Evolutionary conservation across 192 early-diverging fungal genomes (phyloP).

Genomic region (Neocallimastix lanati): DNA sequence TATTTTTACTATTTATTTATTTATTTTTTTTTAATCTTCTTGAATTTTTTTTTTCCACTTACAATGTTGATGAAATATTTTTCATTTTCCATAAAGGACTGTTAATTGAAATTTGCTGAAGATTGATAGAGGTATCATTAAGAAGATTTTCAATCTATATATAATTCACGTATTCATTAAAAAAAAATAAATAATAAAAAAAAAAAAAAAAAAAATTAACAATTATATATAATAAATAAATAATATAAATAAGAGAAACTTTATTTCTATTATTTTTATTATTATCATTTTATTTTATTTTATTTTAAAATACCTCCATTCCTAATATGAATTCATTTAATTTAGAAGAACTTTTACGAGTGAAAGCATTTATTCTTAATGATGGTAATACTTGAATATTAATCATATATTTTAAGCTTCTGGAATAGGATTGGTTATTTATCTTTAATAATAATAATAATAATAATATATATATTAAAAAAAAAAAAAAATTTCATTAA

Average conservation of each 20-base stretch:
- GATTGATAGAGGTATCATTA: slow-evolving; percentile 27
- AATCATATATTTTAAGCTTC: slow-evolving; percentile 43
- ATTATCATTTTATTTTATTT: too few species aligned
- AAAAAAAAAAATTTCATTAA: too few species aligned
- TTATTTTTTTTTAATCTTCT: too few species aligned
- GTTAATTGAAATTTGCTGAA: slow-evolving; percentile 47
- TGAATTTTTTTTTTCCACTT: slow-evolving; percentile 12
- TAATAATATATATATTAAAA: too few species aligned
- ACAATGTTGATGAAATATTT: slow-evolving; percentile 6
- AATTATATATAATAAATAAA: slow-evolving; percentile 17
- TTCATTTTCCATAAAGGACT: slow-evolving; percentile 54
- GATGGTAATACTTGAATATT: slow-evolving; percentile 58
- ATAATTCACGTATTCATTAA: not conserved
- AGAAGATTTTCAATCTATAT: slow-evolving; percentile 59
- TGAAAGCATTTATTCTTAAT: slow-evolving; percentile 84
- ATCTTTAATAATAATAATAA: too few species aligned
- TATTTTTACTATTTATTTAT: too few species aligned
- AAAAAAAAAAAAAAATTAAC: slow-evolving; percentile 9
- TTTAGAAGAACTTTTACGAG: slow-evolving; percentile 53
- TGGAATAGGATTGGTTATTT: slow-evolving; percentile 7
- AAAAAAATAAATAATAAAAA: not conserved
- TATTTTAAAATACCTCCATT: slow-evolving; percentile 80
- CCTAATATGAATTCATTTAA: slow-evolving; percentile 79
- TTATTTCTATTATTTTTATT: slow-evolving; percentile 11
- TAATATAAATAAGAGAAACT: not conserved